Percentiles rank a stretch among this genome's conserved stretches.
Evolutionary conservation across 2,329 filamentous ascomycete species (phyloP).

Genomic region (Monascus ruber): DNA sequence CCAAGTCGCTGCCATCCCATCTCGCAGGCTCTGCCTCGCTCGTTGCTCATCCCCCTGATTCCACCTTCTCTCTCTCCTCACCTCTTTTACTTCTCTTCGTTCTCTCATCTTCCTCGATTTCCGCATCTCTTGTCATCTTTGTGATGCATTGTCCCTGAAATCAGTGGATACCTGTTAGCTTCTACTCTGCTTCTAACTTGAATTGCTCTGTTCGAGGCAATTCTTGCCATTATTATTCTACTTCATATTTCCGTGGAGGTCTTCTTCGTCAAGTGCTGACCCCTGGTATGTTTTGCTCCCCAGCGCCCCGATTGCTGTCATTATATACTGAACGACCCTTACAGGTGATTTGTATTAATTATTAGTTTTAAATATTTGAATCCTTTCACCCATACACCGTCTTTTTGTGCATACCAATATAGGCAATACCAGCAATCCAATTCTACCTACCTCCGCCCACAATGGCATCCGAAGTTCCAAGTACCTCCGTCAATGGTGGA

Average conservation of each 20-base stretch:
- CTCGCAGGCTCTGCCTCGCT: no score
- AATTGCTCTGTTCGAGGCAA: not conserved
- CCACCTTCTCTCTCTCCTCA: slow-evolving; percentile 3
- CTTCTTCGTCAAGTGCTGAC: no score
- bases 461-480: slow-evolving; percentile 25
- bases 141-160: not conserved
- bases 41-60: slow-evolving; percentile 2
- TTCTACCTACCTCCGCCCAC: slow-evolving; percentile 1
- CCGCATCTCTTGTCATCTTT: slow-evolving; percentile 1
- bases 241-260: no score
- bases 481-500: slow-evolving; percentile 16
- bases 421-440: not conserved
- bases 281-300: no score
- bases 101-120: slow-evolving; percentile 2
- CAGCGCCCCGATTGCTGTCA: no score
- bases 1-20: slow-evolving; percentile 1
- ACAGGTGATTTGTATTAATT: no score
- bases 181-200: not conserved
- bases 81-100: slow-evolving; percentile 9
- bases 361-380: no score
- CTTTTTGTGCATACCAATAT: slow-evolving; percentile 3
- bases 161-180: not conserved
- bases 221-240: slow-evolving; percentile 1
- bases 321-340: no score
- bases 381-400: no score